Percentiles rank a stretch among this genome's conserved stretches.
Evolutionary conservation across 225 moss, liverwort and hornwort genomes (phyloP).

Genomic region (Polytrichum formosum): DNA sequence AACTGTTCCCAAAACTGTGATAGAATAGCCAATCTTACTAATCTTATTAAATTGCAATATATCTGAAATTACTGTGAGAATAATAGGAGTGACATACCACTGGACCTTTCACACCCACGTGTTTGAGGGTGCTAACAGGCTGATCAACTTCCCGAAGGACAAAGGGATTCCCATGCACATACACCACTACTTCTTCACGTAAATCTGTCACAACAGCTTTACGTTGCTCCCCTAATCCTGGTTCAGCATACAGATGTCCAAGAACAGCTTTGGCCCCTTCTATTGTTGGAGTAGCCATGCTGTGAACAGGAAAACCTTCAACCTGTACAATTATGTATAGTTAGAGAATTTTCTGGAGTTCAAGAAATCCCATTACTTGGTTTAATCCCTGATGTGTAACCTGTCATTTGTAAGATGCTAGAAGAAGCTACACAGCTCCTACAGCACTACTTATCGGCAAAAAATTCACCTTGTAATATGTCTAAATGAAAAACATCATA

Average conservation of each 20-base stretch:
- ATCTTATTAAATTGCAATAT: background rate
- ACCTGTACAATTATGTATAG: slow-evolving; percentile 45
- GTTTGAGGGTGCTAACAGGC: slow-evolving; percentile 96
- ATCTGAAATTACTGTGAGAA: slow-evolving; percentile 13
- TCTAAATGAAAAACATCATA: no score
- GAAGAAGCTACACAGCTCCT: no score
- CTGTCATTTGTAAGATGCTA: no score
- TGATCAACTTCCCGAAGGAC: slow-evolving; percentile 97
- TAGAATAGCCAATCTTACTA: no score
- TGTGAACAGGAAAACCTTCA: slow-evolving; percentile 84
- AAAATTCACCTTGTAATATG: no score
- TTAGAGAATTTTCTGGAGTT: background rate
- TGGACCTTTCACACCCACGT: slow-evolving; percentile 87
- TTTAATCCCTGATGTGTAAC: no score
- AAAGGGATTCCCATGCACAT: slow-evolving; percentile 92
- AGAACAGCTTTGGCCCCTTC: slow-evolving; percentile 93
- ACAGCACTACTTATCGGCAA: no score
- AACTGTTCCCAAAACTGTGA: no score
- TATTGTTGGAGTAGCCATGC: slow-evolving; percentile 93
- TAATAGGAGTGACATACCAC: slow-evolving; percentile 56
- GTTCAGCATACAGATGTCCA: slow-evolving; percentile 63
- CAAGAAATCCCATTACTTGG: background rate
- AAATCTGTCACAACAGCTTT: slow-evolving; percentile 94
- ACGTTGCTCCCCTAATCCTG: slow-evolving; percentile 39
- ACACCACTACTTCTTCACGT: slow-evolving; percentile 95